Conservation (phyloP, 2,329 filamentous ascomycete species). For the Arachnopeziza araneosa region DNA sequence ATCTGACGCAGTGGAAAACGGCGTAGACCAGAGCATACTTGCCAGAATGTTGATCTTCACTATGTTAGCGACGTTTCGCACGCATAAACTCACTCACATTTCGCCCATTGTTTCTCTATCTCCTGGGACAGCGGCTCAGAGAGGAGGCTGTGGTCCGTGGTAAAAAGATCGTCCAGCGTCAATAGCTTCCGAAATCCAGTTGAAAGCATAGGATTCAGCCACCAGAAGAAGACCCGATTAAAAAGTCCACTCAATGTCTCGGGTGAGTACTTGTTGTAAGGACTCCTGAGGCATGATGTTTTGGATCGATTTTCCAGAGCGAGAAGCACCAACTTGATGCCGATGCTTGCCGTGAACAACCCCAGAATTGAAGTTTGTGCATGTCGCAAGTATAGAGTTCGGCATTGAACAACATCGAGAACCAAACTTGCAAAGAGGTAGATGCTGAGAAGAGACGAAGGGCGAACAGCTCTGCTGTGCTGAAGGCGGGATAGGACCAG, state of each 20-base stretch:
- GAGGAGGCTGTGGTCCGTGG: constrained; percentile 13
- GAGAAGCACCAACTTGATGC: constrained; percentile 17
- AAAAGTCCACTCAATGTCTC: constrained; percentile 33
- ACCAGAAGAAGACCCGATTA: constrained; percentile 32
- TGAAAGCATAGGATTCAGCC: constrained; percentile 33
- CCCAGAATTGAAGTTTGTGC: constrained; percentile 12
- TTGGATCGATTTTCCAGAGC: constrained; percentile 22
- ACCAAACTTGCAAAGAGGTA: constrained; percentile 14
- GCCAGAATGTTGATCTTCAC: constrained; percentile 8
- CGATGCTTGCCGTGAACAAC: constrained; percentile 15
- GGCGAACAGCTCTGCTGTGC: constrained; percentile 11
- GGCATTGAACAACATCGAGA: constrained; percentile 15
- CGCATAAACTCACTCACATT: constrained; percentile 4
- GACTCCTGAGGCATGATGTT: constrained; percentile 7
- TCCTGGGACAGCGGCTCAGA: constrained; percentile 7
- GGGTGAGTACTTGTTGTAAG: constrained; percentile 14
- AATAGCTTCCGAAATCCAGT: constrained; percentile 29
- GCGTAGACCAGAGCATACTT: constrained; percentile 13
- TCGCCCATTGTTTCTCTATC: constrained; percentile 13
- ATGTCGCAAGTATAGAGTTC: constrained; percentile 24
- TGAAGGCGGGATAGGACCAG: constrained; percentile 12
- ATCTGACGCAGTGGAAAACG: constrained; percentile 9
- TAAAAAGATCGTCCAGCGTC: constrained; percentile 27
- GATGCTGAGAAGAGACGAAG: constrained; percentile 11
- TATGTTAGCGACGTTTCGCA: not conserved